Conservation (phyloP, 2,329 filamentous ascomycete genomes). For the Diaporthe citriasiana region DNA sequence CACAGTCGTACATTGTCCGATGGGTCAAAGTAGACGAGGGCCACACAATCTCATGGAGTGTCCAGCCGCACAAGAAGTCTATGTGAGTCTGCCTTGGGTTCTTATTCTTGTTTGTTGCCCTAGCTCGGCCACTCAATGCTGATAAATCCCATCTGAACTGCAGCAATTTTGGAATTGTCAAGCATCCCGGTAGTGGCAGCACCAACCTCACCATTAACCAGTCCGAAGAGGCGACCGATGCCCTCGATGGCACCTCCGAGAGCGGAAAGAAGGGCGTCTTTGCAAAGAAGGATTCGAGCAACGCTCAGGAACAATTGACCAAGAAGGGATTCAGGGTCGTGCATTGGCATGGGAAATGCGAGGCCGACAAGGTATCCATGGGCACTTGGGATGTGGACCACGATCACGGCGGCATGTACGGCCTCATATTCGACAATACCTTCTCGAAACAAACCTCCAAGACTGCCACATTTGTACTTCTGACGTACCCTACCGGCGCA, state of each 20-base stretch:
- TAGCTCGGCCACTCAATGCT: not conserved
- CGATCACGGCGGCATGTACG: conserved; percentile 91
- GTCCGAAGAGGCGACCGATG: conserved; percentile 58
- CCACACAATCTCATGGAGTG: conserved; percentile 96
- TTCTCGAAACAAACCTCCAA: conserved; percentile 97
- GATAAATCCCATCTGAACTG: not conserved
- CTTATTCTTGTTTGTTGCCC: not conserved
- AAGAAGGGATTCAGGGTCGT: conserved; percentile 78
- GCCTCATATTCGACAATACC: conserved; percentile 97
- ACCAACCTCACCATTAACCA: conserved; percentile 62
- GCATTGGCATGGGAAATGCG: conserved; percentile 94
- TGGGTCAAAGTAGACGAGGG: conserved; percentile 94
- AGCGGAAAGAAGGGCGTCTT: conserved; percentile 62
- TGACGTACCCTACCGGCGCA: conserved; percentile 90
- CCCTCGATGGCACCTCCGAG: conserved; percentile 45
- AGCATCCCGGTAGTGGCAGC: conserved; percentile 84
- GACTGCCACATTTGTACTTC: conserved; percentile 92
- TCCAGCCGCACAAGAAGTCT: conserved; percentile 98
- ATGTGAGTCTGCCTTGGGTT: conserved; percentile 67
- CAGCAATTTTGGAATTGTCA: conserved; percentile 96
- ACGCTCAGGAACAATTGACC: conserved; percentile 74
- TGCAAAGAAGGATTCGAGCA: conserved; percentile 69
- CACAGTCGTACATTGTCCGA: conserved; percentile 94
- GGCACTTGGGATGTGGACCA: conserved; percentile 85
- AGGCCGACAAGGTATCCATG: conserved; percentile 94